Conservation (phyloP, 345 rosid species). For the Linum usitatissimum region DNA sequence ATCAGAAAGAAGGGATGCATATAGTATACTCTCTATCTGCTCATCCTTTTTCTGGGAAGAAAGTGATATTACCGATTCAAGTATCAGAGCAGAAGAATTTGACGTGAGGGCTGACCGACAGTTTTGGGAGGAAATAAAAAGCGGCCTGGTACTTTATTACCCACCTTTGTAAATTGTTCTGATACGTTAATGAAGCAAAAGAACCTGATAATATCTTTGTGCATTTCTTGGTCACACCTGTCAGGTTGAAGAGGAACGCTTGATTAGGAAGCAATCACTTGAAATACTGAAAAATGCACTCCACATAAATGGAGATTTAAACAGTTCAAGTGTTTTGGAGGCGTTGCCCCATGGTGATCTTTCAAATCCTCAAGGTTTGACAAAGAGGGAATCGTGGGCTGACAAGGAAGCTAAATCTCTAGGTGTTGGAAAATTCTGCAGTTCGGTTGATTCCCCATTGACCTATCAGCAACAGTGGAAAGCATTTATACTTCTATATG, state of each 20-base stretch:
- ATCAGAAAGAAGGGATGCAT: constrained; percentile 87
- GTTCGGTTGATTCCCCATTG: constrained; percentile 34
- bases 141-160: constrained; percentile 62
- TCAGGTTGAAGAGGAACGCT: constrained; percentile 73
- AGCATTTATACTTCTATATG: constrained; percentile 74
- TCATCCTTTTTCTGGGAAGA: constrained; percentile 37
- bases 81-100: constrained; percentile 32
- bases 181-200: constrained; percentile 9
- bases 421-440: constrained; percentile 57
- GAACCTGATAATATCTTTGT: constrained; percentile 3
- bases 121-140: constrained; percentile 82
- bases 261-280: constrained; percentile 82
- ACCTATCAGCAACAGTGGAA: constrained; percentile 63
- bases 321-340: constrained; percentile 26
- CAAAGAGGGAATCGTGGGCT: constrained; percentile 79
- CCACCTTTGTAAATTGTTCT: constrained; percentile 12
- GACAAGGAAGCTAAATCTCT: constrained; percentile 82
- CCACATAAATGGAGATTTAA: constrained; percentile 27
- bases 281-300: constrained; percentile 56
- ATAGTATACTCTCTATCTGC: constrained; percentile 53
- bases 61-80: constrained; percentile 23
- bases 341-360: constrained; percentile 24
- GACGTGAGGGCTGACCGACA: constrained; percentile 52
- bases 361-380: constrained; percentile 39
- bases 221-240: constrained; percentile 7